These are phyloP conservation scores for Isochrysis galbana DNA, from an alignment of 78 protist genomes.

Conservation along the genomic window DNA sequence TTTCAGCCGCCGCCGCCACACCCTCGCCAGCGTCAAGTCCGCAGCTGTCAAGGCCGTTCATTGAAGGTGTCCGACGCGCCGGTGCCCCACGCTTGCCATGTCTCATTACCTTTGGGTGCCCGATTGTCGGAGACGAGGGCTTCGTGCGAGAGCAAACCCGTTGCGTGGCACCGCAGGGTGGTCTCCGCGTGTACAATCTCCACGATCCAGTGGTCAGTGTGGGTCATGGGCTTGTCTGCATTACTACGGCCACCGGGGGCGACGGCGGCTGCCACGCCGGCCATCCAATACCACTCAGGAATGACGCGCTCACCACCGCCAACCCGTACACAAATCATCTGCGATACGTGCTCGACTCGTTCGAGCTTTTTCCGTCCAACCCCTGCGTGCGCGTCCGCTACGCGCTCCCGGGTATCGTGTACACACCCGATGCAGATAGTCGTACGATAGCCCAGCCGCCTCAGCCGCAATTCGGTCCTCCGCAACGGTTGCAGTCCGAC, in stretches of 20 bases:
- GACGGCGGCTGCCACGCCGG: background rate
- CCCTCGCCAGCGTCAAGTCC: too few relatives aligned
- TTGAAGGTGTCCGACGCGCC: background rate
- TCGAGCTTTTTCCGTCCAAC: background rate
- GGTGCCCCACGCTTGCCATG: background rate
- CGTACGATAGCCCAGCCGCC: too few relatives aligned
- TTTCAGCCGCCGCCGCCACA: too few relatives aligned
- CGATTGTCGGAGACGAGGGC: background rate
- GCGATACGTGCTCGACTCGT: background rate
- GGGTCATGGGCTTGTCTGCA: background rate
- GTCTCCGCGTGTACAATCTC: background rate
- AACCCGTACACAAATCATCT: constrained; percentile 4
- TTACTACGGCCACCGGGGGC: background rate
- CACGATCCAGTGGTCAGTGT: background rate
- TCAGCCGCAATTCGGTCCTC: too few relatives aligned
- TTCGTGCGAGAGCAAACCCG: background rate
- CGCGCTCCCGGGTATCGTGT: background rate
- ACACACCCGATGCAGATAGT: background rate
- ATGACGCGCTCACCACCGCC: background rate
- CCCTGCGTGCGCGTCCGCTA: background rate
- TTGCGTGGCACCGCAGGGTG: background rate
- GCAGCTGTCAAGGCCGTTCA: background rate
- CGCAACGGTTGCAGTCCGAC: too few relatives aligned
- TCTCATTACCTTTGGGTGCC: background rate
- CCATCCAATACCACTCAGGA: background rate